Evolutionary conservation across 768 basidiomycete genomes (phyloP).

Genomic region (Rhodosporidiobolus sp.): DNA sequence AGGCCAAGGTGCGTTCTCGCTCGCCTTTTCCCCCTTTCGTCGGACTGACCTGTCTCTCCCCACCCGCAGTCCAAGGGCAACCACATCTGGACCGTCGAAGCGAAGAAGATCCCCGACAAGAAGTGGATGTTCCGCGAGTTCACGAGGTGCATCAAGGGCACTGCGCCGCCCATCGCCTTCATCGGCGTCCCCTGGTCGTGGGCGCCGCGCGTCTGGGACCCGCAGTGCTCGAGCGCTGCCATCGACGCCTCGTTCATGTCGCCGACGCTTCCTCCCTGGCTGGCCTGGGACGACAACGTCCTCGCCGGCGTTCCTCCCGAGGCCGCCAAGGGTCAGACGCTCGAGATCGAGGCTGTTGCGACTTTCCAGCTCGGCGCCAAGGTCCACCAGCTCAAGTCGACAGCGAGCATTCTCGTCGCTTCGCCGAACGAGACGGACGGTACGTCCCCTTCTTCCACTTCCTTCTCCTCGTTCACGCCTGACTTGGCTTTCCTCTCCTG

Average conservation of each 20-base stretch:
- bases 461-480: not conserved
- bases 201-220: constrained; percentile 95
- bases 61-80: constrained; percentile 59
- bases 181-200: constrained; percentile 70
- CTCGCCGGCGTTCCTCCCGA: constrained; percentile 68
- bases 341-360: constrained; percentile 40
- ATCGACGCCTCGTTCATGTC: constrained; percentile 75
- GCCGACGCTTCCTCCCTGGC: constrained; percentile 77
- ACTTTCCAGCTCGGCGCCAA: constrained; percentile 36
- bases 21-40: not conserved
- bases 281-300: constrained; percentile 70
- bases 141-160: constrained; percentile 78
- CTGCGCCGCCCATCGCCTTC: constrained; percentile 70
- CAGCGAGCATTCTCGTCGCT: constrained; percentile 24
- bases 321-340: constrained; percentile 18
- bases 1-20: constrained; percentile 66
- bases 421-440: constrained; percentile 26
- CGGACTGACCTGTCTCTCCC: not conserved
- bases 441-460: not conserved
- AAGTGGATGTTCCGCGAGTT: constrained; percentile 87
- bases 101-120: constrained; percentile 58
- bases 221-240: constrained; percentile 73
- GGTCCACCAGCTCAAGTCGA: constrained; percentile 27
- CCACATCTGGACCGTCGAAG: constrained; percentile 98
- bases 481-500: not conserved